Percentiles rank a stretch among this genome's conserved stretches.
These are phyloP conservation scores for Nidularia sp. DNA, from an alignment of 768 basidiomycete species.

Conservation along the genomic window DNA sequence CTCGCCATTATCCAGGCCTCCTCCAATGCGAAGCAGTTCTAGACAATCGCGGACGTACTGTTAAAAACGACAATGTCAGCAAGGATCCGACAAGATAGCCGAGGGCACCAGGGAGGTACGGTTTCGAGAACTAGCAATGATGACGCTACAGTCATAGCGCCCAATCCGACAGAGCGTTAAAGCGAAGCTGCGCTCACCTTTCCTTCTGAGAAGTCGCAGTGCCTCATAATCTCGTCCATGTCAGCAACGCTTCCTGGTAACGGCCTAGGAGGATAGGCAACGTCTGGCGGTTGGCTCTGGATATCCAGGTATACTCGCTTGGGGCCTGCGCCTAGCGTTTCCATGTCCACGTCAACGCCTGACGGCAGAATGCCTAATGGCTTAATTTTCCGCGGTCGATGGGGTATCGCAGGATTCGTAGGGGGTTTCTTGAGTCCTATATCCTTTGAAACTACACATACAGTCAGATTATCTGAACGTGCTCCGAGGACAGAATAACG, in stretches of 20 bases:
- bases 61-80: neutral
- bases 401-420: slow-evolving; percentile 65
- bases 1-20: slow-evolving; percentile 74
- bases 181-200: slow-evolving; percentile 41
- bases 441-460: slow-evolving; percentile 53
- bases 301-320: slow-evolving; percentile 74
- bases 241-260: slow-evolving; percentile 80
- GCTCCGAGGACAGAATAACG: slow-evolving; percentile 18
- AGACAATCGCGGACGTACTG: slow-evolving; percentile 96
- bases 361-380: slow-evolving; percentile 40
- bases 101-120: no score
- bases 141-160: no score
- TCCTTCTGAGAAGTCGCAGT: slow-evolving; percentile 76
- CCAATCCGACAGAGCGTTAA: no score
- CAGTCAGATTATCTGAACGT: neutral
- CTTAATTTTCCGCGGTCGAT: slow-evolving; percentile 36
- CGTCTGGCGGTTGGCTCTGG: slow-evolving; percentile 49
- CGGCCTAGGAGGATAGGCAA: slow-evolving; percentile 84
- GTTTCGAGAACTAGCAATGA: no score
- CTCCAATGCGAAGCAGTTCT: slow-evolving; percentile 83
- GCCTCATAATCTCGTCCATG: slow-evolving; percentile 80
- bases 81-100: neutral
- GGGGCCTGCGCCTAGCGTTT: slow-evolving; percentile 67
- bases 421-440: slow-evolving; percentile 54
- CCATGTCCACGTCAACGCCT: slow-evolving; percentile 36